phyloP scores from a whole-genome alignment of 1,139 yeast species.

The Suhomyces wounanorum region DNA sequence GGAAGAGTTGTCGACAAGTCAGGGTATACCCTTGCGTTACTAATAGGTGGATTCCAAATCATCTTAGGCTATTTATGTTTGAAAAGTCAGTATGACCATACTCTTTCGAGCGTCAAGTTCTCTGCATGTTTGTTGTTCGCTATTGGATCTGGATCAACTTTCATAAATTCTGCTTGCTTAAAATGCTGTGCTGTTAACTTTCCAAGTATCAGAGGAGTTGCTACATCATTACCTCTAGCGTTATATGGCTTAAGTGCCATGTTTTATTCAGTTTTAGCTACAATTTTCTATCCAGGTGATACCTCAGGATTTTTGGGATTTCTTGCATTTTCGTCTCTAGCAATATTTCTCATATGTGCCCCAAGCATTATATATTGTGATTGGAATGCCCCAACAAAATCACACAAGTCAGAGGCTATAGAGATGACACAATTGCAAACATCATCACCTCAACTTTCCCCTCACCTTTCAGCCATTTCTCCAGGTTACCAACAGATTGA shows the following conservation, averaged over 20 bases:
- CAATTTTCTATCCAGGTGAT: conserved; percentile 51
- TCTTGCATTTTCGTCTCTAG: conserved; percentile 42
- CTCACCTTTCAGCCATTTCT: conserved; percentile 11
- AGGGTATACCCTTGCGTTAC: conserved; percentile 50
- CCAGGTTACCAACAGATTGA: conserved; percentile 9
- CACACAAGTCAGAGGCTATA: conserved; percentile 2
- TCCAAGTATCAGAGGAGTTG: conserved; percentile 59
- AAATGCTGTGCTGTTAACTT: conserved; percentile 60
- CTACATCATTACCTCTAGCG: conserved; percentile 61
- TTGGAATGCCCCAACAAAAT: conserved; percentile 11
- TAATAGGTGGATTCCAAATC: conserved; percentile 46
- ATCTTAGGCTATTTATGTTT: conserved; percentile 49
- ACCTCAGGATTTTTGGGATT: conserved; percentile 53
- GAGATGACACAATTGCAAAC: conserved; percentile 18
- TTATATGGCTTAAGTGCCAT: conserved; percentile 62
- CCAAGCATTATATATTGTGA: conserved; percentile 53
- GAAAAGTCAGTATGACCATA: conserved; percentile 45
- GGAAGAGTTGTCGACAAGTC: conserved; percentile 58
- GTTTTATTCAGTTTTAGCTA: conserved; percentile 52
- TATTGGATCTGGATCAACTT: conserved; percentile 59
- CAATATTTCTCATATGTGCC: conserved; percentile 43
- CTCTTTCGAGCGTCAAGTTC: conserved; percentile 30
- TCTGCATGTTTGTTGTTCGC: conserved; percentile 42
- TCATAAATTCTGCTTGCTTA: conserved; percentile 52
- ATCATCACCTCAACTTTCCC: conserved; percentile 11